Evolutionary conservation across 2,329 filamentous ascomycete genomes (phyloP).

Genomic region (Plenodomus biglobosus): DNA sequence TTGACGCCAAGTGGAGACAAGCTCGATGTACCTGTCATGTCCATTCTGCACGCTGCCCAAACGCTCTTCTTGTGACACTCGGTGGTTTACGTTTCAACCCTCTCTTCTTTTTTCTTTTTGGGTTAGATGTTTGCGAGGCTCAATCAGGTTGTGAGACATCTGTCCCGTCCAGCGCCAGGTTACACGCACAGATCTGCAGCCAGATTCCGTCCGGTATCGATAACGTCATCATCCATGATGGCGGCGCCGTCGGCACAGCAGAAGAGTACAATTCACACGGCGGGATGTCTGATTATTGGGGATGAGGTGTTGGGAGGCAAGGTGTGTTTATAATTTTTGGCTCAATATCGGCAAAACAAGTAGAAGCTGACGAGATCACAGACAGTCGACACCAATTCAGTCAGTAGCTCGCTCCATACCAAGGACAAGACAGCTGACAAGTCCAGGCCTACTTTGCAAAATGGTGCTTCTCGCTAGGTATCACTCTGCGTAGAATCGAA

Average conservation of each 20-base stretch:
- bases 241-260: conserved; percentile 52
- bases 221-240: conserved; percentile 49
- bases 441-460: conserved; percentile 60
- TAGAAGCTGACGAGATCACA: conserved; percentile 38
- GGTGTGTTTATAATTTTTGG: conserved; percentile 53
- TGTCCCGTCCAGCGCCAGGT: conserved; percentile 64
- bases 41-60: not conserved
- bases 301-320: conserved; percentile 95
- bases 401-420: conserved; percentile 9
- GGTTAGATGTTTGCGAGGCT: conserved; percentile 72
- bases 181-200: conserved; percentile 55
- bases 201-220: conserved; percentile 22
- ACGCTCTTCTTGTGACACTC: not conserved
- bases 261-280: conserved; percentile 76
- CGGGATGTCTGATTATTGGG: conserved; percentile 92
- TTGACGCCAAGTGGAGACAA: not conserved
- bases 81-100: not conserved
- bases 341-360: not conserved
- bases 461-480: conserved; percentile 66
- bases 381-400: conserved; percentile 67
- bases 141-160: conserved; percentile 71
- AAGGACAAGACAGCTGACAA: not conserved
- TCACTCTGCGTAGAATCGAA: conserved; percentile 79
- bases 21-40: not conserved
- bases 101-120: not conserved